Base-by-base conservation (phyloP, 164 flowering plant species). In the Macadamia tetraphylla region DNA sequence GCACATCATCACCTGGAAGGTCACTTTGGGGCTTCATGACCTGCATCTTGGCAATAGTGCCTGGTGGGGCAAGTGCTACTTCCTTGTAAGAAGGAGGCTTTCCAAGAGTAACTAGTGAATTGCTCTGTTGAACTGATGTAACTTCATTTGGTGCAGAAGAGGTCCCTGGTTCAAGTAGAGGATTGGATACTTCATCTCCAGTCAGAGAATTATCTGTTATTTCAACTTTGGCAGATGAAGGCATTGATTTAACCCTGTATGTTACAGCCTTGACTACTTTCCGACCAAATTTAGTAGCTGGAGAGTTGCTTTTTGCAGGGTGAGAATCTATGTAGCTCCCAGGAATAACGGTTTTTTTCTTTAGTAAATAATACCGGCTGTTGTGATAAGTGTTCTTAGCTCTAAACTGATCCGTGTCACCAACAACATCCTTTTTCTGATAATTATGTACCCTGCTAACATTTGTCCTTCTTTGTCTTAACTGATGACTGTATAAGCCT, bases 51-150 rank as follows among this genome's bases (percentile, higher is more conserved):
- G 86, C 72, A 70, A 91, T 85, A 14, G 81, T 85, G 49, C 99
- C 97, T 6, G 97, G 99, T 15, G 95, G 97, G 29, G 99, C 99
- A 67, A 94, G 62, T 52, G 99, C 97, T 59, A 94, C 97, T 80
- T 94, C 99, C 81, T 90, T 94, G 76, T 94, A 94, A 30, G 98
- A 94, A 74, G 94, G 99, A 63, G 97, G 90, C 73, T 88, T 90
- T 49, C 97, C 97, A 71, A 90, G 84, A 65, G 83, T 81, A 29
- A 84, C 81, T 70, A 83, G 69, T 62, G 91, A 72, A 63, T 78
- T 78, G 66, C 73, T 85, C 70, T 73, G 81, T 32, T 74, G 63
- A 66, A 73, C 32, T 58, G 77, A 58, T 71, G 70, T 71, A 51
- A 48, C 62, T 63, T 81, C 85, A 76, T 58, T 69, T 30, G 80